phyloP scores from a whole-genome alignment of 2,329 filamentous ascomycete species.

The Mycogone perniciosa region DNA sequence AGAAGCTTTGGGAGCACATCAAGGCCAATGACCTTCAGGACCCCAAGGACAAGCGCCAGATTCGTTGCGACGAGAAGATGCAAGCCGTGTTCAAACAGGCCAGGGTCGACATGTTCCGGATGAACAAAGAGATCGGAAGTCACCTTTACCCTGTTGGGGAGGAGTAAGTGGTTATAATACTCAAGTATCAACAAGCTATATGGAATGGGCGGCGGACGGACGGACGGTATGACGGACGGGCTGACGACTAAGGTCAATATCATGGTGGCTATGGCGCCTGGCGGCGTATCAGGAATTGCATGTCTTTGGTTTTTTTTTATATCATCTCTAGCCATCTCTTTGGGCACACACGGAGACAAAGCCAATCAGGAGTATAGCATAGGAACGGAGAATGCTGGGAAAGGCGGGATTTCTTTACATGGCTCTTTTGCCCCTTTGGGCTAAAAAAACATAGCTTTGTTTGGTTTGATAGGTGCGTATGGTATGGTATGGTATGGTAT shows the following conservation, averaged over 20 bases:
- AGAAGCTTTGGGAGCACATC: constrained; percentile 94
- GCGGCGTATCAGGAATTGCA: constrained; percentile 11
- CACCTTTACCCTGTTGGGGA: constrained; percentile 85
- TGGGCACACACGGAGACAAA: neutral
- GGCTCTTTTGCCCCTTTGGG: too few relatives aligned
- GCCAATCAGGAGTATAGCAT: neutral
- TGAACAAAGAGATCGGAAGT: constrained; percentile 92
- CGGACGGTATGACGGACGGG: neutral
- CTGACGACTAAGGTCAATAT: neutral
- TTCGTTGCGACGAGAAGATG: constrained; percentile 87
- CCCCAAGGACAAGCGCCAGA: constrained; percentile 84
- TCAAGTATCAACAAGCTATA: neutral
- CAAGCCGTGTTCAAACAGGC: constrained; percentile 86
- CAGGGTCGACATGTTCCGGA: constrained; percentile 96
- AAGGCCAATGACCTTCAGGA: constrained; percentile 85
- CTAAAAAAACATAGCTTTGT: too few relatives aligned
- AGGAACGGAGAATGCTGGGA: neutral
- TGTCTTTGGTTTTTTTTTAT: constrained; percentile 6
- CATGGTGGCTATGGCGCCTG: constrained; percentile 10
- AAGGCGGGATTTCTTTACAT: neutral
- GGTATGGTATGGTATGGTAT: too few relatives aligned
- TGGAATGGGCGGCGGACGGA: constrained; percentile 2
- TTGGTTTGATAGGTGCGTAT: too few relatives aligned
- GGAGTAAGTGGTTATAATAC: constrained; percentile 26
- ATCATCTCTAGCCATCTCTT: constrained; percentile 4